Evolutionary conservation across 768 basidiomycete genomes (phyloP).

Genomic region (Pleurotus djamor): DNA sequence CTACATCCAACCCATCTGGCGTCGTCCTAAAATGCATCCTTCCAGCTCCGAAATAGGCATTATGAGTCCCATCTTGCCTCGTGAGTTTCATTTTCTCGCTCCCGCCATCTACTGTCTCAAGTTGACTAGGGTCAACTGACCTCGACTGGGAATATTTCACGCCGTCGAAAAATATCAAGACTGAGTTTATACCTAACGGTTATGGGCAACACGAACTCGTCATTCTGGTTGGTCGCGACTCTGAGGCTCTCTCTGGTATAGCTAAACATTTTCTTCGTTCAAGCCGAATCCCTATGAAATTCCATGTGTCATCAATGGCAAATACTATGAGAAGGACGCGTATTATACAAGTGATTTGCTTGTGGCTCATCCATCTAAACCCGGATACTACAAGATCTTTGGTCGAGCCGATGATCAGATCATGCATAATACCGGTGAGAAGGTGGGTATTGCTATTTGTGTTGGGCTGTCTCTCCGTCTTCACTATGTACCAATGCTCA

Average conservation of each 20-base stretch:
- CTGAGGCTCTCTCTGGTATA: background rate
- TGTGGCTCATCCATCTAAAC: conserved; percentile 33
- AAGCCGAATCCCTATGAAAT: background rate
- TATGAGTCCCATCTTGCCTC: background rate
- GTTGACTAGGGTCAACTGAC: background rate
- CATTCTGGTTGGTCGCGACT: background rate
- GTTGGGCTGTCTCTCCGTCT: background rate
- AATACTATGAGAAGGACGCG: conserved; percentile 32
- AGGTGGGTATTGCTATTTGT: conserved; percentile 19
- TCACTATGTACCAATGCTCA: conserved; percentile 1
- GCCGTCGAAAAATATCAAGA: conserved; percentile 4
- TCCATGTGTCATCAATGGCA: conserved; percentile 22
- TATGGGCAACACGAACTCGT: background rate
- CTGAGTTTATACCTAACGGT: background rate
- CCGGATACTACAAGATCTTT: conserved; percentile 29
- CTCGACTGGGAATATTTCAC: conserved; percentile 1
- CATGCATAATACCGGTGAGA: conserved; percentile 39
- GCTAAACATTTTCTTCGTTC: background rate
- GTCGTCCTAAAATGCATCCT: too few relatives aligned
- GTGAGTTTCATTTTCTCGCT: background rate
- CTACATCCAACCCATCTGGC: too few relatives aligned
- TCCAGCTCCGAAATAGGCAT: background rate
- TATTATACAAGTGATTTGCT: conserved; percentile 40
- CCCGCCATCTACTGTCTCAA: background rate
- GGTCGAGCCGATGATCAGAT: conserved; percentile 42